Evolutionary conservation across 345 rosid genomes (phyloP).

Genomic region (Populus euphratica): DNA sequence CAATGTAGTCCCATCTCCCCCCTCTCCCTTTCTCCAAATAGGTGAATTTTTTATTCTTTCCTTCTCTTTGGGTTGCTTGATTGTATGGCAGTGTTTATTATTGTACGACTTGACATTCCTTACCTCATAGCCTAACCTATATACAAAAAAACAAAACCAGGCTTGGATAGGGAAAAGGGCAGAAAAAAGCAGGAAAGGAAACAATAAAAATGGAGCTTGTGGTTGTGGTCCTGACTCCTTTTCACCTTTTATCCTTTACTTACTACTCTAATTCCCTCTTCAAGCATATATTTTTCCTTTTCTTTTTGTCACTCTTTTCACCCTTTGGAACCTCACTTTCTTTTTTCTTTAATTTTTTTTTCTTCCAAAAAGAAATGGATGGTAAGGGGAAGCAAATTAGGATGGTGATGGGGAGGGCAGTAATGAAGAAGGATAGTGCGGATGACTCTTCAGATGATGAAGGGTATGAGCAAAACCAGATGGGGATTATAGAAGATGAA

Average conservation of each 20-base stretch:
- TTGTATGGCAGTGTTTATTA: neutral
- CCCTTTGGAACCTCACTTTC: neutral
- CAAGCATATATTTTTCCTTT: neutral
- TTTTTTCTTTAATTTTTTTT: neutral
- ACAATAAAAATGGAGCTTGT: constrained; percentile 17
- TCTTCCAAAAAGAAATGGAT: constrained; percentile 17
- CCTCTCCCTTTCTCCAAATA: neutral
- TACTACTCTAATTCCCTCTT: neutral
- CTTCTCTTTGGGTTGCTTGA: neutral
- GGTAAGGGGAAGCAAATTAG: constrained; percentile 25
- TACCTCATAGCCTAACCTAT: neutral
- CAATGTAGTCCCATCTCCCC: neutral
- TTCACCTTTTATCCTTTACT: neutral
- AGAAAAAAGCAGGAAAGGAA: neutral
- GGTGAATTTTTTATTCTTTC: neutral
- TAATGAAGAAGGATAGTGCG: constrained; percentile 27
- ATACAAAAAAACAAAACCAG: constrained; percentile 11
- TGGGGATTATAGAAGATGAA: constrained; percentile 18
- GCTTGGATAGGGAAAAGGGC: neutral
- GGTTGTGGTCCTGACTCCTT: constrained; percentile 36
- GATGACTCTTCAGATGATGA: constrained; percentile 23
- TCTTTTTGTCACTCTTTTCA: neutral
- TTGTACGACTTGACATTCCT: neutral
- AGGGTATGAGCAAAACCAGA: constrained; percentile 5
- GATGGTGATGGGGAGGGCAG: constrained; percentile 12